These are phyloP conservation scores for Cutaneotrichosporon cavernicola DNA, from an alignment of 1,284 basidiomycete species.

Conservation along the genomic window DNA sequence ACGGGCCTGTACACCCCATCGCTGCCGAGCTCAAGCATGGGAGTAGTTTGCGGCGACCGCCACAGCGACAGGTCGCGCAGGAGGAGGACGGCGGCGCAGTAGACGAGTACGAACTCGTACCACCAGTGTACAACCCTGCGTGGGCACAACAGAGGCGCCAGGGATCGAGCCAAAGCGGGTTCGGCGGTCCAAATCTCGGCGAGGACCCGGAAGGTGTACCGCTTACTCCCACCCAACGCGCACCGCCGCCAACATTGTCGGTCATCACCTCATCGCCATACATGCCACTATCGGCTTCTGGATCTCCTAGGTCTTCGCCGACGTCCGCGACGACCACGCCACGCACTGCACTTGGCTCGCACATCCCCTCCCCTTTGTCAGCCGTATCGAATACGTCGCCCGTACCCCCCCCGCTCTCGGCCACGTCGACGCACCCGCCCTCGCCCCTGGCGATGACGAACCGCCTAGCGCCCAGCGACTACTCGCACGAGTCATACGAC, in stretches of 20 bases:
- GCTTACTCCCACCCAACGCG: background rate
- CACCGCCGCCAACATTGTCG: background rate
- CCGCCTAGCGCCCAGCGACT: background rate
- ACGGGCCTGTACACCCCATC: conserved; percentile 1
- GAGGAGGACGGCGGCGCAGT: conserved; percentile 17
- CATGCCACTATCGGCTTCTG: background rate
- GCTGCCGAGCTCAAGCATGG: conserved; percentile 15
- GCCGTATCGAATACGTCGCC: background rate
- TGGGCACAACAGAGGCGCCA: conserved; percentile 14
- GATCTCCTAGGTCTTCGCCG: background rate
- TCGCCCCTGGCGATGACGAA: background rate
- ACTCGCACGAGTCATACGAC: background rate
- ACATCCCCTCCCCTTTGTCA: background rate
- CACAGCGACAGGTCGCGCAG: conserved; percentile 12
- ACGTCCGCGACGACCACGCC: background rate
- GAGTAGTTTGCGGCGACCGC: background rate
- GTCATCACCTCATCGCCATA: conserved; percentile 4
- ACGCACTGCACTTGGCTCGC: background rate
- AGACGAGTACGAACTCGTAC: conserved; percentile 16
- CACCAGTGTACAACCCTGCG: conserved; percentile 18
- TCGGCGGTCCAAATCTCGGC: background rate
- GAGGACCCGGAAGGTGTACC: background rate
- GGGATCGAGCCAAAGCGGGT: background rate
- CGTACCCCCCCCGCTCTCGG: background rate
- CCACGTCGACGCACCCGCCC: background rate